These are phyloP conservation scores for Collybia sordida DNA, from an alignment of 768 basidiomycete genomes.

Conservation along the genomic window DNA sequence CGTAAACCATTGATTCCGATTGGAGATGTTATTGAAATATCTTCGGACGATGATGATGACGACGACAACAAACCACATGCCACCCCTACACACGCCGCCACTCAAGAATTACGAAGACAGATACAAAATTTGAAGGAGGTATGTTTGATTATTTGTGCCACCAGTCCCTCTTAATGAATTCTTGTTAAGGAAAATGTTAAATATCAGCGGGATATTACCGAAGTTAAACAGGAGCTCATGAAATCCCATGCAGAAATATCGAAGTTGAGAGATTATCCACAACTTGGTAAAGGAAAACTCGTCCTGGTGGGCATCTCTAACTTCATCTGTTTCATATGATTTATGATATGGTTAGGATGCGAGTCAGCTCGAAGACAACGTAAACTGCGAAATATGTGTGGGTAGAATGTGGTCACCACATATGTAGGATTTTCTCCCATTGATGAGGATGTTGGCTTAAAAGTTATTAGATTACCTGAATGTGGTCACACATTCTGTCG, in stretches of 20 bases:
- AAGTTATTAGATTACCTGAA: constrained; percentile 45
- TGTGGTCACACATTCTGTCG: constrained; percentile 76
- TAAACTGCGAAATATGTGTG: constrained; percentile 67
- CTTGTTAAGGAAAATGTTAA: constrained; percentile 30
- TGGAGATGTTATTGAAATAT: constrained; percentile 53
- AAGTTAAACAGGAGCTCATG: constrained; percentile 17
- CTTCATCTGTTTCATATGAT: background rate
- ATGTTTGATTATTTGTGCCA: constrained; percentile 8
- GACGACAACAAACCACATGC: constrained; percentile 34
- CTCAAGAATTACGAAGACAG: constrained; percentile 37
- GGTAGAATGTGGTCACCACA: constrained; percentile 66
- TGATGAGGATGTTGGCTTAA: constrained; percentile 1
- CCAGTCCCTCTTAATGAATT: background rate
- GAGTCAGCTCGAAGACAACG: constrained; percentile 49
- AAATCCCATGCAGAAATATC: constrained; percentile 23
- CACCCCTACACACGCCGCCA: constrained; percentile 10
- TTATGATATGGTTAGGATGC: constrained; percentile 30
- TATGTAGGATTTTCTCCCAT: constrained; percentile 41
- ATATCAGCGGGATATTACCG: constrained; percentile 27
- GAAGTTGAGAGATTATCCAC: constrained; percentile 20
- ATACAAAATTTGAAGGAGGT: constrained; percentile 46
- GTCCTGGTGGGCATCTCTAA: constrained; percentile 22
- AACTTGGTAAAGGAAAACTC: constrained; percentile 28
- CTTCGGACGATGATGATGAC: constrained; percentile 60
- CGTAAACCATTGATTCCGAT: constrained; percentile 12